These are phyloP conservation scores for Colletotrichum salicis DNA, from an alignment of 2,329 filamentous ascomycete species.

Conservation along the genomic window DNA sequence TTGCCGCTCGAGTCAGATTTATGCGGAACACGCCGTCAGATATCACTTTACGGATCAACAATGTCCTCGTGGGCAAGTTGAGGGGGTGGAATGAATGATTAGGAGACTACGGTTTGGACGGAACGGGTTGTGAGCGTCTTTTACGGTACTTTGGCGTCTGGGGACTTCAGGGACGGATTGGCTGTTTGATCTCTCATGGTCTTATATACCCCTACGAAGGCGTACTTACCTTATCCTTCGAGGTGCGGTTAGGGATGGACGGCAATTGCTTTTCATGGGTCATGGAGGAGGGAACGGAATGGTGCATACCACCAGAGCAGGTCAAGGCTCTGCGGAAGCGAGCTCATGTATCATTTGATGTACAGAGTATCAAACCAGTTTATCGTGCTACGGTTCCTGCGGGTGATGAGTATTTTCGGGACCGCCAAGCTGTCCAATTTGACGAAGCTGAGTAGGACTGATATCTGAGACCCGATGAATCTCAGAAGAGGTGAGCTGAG, in stretches of 20 bases:
- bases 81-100: not conserved
- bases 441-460: not conserved
- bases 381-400: not conserved
- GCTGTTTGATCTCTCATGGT: constrained; percentile 32
- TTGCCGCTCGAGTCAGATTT: not conserved
- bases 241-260: constrained; percentile 33
- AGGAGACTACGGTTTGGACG: not conserved
- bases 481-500: too few relatives aligned
- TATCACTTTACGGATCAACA: not conserved
- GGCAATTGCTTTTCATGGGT: constrained; percentile 16
- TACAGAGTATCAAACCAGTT: constrained; percentile 12
- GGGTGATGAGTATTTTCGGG: not conserved
- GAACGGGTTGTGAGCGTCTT: constrained; percentile 22
- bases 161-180: constrained; percentile 10
- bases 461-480: too few relatives aligned
- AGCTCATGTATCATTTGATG: constrained; percentile 27
- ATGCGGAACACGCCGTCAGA: not conserved
- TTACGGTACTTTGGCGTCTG: constrained; percentile 25
- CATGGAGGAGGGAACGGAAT: constrained; percentile 2
- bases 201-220: constrained; percentile 37
- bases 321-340: not conserved
- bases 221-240: constrained; percentile 31
- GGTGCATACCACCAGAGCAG: constrained; percentile 20
- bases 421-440: not conserved
- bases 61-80: too few relatives aligned